Evolutionary conservation across 768 basidiomycete genomes (phyloP).

Genomic region (Russula earlei): DNA sequence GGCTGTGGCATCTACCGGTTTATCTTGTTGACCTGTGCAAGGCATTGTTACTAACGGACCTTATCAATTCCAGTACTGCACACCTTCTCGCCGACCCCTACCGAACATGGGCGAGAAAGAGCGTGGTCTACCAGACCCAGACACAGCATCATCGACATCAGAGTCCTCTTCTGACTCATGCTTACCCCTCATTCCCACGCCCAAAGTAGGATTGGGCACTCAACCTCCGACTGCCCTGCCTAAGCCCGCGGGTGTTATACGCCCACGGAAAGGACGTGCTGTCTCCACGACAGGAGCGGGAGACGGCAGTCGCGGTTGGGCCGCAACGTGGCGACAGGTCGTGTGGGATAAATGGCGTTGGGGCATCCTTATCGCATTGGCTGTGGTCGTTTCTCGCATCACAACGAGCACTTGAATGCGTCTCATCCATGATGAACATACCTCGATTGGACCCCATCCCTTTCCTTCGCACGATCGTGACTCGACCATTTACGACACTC

Average conservation of each 20-base stretch:
- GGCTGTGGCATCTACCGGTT: not conserved
- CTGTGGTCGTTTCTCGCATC: conserved; percentile 68
- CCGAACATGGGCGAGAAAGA: conserved; percentile 92
- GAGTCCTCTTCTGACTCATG: conserved; percentile 14
- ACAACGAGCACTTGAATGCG: conserved; percentile 34
- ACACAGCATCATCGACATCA: conserved; percentile 21
- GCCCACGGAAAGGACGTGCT: conserved; percentile 18
- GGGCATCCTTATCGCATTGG: conserved; percentile 68
- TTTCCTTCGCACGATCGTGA: not conserved
- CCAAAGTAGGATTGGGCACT: not conserved
- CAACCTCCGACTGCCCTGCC: conserved; percentile 1
- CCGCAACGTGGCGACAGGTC: conserved; percentile 52
- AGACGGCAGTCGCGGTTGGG: conserved; percentile 37
- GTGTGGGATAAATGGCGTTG: conserved; percentile 82
- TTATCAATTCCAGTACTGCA: conserved; percentile 50
- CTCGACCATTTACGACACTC: conserved; percentile 17
- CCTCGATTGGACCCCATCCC: not conserved
- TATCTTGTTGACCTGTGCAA: not conserved
- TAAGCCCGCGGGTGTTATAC: conserved; percentile 10
- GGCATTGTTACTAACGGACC: conserved; percentile 11
- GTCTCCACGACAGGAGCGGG: conserved; percentile 19
- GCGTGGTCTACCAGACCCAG: conserved; percentile 40
- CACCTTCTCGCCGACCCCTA: conserved; percentile 53
- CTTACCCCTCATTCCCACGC: conserved; percentile 23
- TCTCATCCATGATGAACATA: not conserved